Percentiles rank a stretch among this genome's conserved stretches.
phyloP scores from a whole-genome alignment of 2,329 filamentous ascomycete species.

The Zasmidium cellare region DNA sequence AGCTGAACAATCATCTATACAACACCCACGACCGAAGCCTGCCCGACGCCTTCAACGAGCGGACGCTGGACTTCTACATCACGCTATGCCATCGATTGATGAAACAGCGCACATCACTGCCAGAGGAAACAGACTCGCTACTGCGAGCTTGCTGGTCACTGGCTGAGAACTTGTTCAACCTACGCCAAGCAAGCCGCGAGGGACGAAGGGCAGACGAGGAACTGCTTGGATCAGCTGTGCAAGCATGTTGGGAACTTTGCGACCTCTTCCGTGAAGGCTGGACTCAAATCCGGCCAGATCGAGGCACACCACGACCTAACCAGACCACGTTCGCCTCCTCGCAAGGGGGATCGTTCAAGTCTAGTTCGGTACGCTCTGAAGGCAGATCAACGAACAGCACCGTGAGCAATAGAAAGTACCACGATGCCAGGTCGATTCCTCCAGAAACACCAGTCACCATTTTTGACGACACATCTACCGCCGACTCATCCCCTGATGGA shows the following conservation, averaged over 20 bases:
- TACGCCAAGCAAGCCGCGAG: slow-evolving; percentile 78
- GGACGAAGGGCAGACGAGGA: slow-evolving; percentile 76
- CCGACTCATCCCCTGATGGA: slow-evolving; percentile 71
- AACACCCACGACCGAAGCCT: slow-evolving; percentile 84
- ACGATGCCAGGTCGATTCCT: slow-evolving; percentile 47
- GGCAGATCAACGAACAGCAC: slow-evolving; percentile 47
- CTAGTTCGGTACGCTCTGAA: slow-evolving; percentile 24
- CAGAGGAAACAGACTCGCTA: slow-evolving; percentile 79
- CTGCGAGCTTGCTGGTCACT: slow-evolving; percentile 85
- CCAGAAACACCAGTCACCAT: slow-evolving; percentile 94
- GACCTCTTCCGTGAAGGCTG: slow-evolving; percentile 91
- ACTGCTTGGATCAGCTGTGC: slow-evolving; percentile 80
- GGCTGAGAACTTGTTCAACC: slow-evolving; percentile 88
- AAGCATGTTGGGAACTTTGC: slow-evolving; percentile 92
- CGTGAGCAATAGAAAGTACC: slow-evolving; percentile 45
- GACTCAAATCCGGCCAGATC: slow-evolving; percentile 82
- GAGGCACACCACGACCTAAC: slow-evolving; percentile 78
- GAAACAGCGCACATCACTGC: slow-evolving; percentile 81
- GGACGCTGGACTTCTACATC: slow-evolving; percentile 91
- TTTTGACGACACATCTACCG: slow-evolving; percentile 76
- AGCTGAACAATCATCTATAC: slow-evolving; percentile 92
- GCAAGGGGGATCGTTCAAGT: slow-evolving; percentile 18
- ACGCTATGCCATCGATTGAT: slow-evolving; percentile 93
- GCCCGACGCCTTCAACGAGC: slow-evolving; percentile 82
- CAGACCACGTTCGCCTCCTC: slow-evolving; percentile 72